phyloP scores from a whole-genome alignment of 768 basidiomycete species.

The Leccinum longicurvipes region DNA sequence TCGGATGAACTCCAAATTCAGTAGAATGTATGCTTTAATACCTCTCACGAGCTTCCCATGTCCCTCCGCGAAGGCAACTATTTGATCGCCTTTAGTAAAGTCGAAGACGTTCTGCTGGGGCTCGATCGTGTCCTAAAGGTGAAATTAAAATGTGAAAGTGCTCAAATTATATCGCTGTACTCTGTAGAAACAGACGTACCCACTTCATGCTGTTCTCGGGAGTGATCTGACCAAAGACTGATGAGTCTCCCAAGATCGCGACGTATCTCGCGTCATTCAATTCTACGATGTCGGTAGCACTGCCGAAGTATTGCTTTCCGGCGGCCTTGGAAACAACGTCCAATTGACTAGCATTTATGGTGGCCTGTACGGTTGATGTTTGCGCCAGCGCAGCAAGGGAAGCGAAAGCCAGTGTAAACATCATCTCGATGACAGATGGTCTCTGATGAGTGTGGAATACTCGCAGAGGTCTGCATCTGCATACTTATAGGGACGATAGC shows the following conservation, averaged over 20 bases:
- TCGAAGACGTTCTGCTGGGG: conserved; percentile 24
- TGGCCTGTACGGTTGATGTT: not conserved
- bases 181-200: conserved; percentile 8
- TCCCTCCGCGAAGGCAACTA: conserved; percentile 15
- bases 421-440: not conserved
- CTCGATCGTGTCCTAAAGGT: conserved; percentile 15
- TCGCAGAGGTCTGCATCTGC: not conserved
- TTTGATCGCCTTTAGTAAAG: conserved; percentile 19
- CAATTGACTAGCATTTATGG: conserved; percentile 18
- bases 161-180: not conserved
- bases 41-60: conserved; percentile 22
- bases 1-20: not conserved
- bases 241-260: not conserved
- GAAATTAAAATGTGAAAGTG: not conserved
- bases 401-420: conserved; percentile 4
- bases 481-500: not conserved
- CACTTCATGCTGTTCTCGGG: conserved; percentile 19
- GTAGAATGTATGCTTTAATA: not conserved
- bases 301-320: conserved; percentile 43
- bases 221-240: conserved; percentile 19
- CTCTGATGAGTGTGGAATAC: not conserved
- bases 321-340: conserved; percentile 37
- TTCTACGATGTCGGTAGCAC: conserved; percentile 47
- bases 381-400: conserved; percentile 3
- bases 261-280: conserved; percentile 31